Evolutionary conservation across 192 early-diverging fungal species (phyloP).

Genomic region (Entomortierella chlamydospora): DNA sequence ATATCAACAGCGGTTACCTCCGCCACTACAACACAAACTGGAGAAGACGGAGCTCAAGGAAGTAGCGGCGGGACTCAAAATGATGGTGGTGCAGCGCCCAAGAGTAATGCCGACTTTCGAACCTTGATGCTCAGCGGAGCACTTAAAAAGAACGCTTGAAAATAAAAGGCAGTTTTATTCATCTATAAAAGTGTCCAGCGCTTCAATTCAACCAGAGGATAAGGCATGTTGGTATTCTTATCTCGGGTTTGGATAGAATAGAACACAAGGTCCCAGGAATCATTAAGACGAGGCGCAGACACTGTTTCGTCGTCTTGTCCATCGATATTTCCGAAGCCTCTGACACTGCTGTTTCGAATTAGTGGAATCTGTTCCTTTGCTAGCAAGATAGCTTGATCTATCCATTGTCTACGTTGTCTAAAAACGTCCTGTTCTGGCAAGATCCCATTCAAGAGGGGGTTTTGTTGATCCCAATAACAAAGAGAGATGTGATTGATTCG

Average conservation of each 20-base stretch:
- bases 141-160: slow-evolving; percentile 24
- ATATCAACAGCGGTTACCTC: background rate
- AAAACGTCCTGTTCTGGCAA: background rate
- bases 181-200: slow-evolving; percentile 21
- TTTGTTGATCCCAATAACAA: slow-evolving; percentile 32
- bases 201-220: slow-evolving; percentile 32
- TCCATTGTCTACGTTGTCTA: slow-evolving; percentile 1
- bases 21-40: background rate
- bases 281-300: background rate
- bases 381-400: background rate
- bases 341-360: background rate
- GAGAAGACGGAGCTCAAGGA: background rate
- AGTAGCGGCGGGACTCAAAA: no score
- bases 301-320: background rate
- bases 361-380: background rate
- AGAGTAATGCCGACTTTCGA: slow-evolving; percentile 37
- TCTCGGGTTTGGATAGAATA: slow-evolving; percentile 27
- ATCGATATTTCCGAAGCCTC: background rate
- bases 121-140: slow-evolving; percentile 28
- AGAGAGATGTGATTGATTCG: slow-evolving; percentile 40
- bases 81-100: no score
- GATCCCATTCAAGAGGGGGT: no score
- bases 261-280: slow-evolving; percentile 42
- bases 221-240: background rate
- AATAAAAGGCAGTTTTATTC: background rate